Percentiles rank a stretch among this genome's conserved stretches.
phyloP scores from a whole-genome alignment of 139 green algal genomes.

The Trebouxia sp. region DNA sequence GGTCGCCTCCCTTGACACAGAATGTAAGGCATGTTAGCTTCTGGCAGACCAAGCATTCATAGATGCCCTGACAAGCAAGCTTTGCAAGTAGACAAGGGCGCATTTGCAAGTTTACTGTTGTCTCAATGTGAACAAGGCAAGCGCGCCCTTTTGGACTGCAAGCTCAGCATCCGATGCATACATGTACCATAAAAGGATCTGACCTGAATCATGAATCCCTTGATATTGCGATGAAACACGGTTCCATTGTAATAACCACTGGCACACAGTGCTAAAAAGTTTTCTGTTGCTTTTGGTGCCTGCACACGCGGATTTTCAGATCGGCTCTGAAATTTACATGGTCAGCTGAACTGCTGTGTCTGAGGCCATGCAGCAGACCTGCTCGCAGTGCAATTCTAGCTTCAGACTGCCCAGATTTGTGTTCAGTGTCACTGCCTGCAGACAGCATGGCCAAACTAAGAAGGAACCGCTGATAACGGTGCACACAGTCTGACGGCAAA shows the following conservation, averaged over 20 bases:
- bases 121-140: too few relatives aligned
- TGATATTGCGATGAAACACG: constrained; percentile 94
- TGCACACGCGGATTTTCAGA: too few relatives aligned
- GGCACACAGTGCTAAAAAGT: constrained; percentile 95
- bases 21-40: too few relatives aligned
- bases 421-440: constrained; percentile 93
- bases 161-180: too few relatives aligned
- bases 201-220: constrained; percentile 42
- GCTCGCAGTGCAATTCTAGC: constrained; percentile 93
- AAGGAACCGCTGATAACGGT: too few relatives aligned
- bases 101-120: too few relatives aligned
- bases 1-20: not conserved
- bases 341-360: not conserved
- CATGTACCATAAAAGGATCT: too few relatives aligned
- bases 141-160: too few relatives aligned
- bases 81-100: too few relatives aligned
- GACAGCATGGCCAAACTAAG: not conserved
- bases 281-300: constrained; percentile 72
- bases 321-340: not conserved
- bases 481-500: too few relatives aligned
- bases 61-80: too few relatives aligned
- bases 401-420: constrained; percentile 97
- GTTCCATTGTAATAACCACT: constrained; percentile 91
- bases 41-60: too few relatives aligned
- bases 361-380: constrained; percentile 48